Evolutionary conservation across 2,329 filamentous ascomycete genomes (phyloP).

Genomic region (Aspergillus sp.): DNA sequence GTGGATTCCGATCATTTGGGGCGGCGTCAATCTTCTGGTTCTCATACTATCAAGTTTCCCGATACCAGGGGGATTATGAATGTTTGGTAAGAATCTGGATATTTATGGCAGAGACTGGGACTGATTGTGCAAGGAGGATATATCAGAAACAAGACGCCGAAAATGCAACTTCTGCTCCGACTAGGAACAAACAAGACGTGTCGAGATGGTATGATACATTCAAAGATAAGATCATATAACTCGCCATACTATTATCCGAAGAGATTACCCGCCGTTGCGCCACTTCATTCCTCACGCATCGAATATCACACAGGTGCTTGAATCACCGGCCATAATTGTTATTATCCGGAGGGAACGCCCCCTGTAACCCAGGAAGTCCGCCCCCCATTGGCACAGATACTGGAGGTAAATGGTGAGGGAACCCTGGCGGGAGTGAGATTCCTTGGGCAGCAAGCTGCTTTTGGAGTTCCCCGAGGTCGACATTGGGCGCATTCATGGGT

Average conservation of each 20-base stretch:
- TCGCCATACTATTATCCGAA: neutral
- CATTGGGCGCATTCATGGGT: conserved; percentile 30
- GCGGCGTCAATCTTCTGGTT: conserved; percentile 76
- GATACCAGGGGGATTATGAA: conserved; percentile 82
- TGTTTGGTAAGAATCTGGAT: neutral
- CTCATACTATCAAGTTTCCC: conserved; percentile 86
- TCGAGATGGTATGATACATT: conserved; percentile 13
- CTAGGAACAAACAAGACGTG: neutral
- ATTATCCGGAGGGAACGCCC: conserved; percentile 36
- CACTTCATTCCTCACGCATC: neutral
- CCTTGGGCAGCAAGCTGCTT: conserved; percentile 39
- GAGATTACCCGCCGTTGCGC: conserved; percentile 31
- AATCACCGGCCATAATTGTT: conserved; percentile 41
- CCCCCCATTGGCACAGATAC: conserved; percentile 28
- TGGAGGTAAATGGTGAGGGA: conserved; percentile 42
- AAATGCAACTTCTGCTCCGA: conserved; percentile 3
- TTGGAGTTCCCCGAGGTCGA: conserved; percentile 38
- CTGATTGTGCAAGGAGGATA: neutral
- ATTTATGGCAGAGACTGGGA: neutral
- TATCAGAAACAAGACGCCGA: conserved; percentile 1
- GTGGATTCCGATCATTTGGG: conserved; percentile 91
- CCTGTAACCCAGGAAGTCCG: conserved; percentile 36
- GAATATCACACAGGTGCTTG: conserved; percentile 30
- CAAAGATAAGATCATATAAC: neutral
- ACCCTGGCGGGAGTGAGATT: conserved; percentile 35